Evolutionary conservation across 2,329 filamentous ascomycete genomes (phyloP).

Genomic region (Penicillium oxalicum): DNA sequence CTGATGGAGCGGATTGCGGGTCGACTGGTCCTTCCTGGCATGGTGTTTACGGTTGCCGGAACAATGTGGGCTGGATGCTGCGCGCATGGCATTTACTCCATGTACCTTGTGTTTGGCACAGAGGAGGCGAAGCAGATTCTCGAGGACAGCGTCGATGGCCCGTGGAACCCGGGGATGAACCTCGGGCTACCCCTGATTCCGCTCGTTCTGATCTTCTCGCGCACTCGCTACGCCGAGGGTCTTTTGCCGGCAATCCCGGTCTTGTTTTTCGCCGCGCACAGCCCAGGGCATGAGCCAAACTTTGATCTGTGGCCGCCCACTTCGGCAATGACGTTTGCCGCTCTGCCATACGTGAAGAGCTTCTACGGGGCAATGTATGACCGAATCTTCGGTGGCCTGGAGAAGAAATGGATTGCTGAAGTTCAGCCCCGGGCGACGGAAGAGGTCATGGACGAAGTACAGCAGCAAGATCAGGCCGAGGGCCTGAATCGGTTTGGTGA

Average conservation of each 20-base stretch:
- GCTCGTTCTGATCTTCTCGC: constrained; percentile 60
- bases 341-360: constrained; percentile 59
- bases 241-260: constrained; percentile 59
- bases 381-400: constrained; percentile 51
- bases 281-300: constrained; percentile 43
- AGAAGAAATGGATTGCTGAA: constrained; percentile 57
- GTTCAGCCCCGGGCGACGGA: constrained; percentile 53
- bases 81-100: constrained; percentile 56
- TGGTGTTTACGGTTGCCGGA: constrained; percentile 47
- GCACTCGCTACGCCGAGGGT: constrained; percentile 58
- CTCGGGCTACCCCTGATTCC: constrained; percentile 63
- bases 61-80: constrained; percentile 49
- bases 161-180: constrained; percentile 47
- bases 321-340: constrained; percentile 59
- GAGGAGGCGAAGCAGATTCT: constrained; percentile 56
- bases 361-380: constrained; percentile 60
- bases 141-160: constrained; percentile 30
- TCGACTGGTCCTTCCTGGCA: constrained; percentile 59
- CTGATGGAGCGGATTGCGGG: constrained; percentile 52
- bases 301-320: constrained; percentile 60
- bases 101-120: constrained; percentile 60
- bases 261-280: constrained; percentile 47
- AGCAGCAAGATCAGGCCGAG: constrained; percentile 31
- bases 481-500: constrained; percentile 22
- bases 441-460: constrained; percentile 29